phyloP scores from a whole-genome alignment of 2,329 filamentous ascomycete genomes.

The Orbilia quercus region DNA sequence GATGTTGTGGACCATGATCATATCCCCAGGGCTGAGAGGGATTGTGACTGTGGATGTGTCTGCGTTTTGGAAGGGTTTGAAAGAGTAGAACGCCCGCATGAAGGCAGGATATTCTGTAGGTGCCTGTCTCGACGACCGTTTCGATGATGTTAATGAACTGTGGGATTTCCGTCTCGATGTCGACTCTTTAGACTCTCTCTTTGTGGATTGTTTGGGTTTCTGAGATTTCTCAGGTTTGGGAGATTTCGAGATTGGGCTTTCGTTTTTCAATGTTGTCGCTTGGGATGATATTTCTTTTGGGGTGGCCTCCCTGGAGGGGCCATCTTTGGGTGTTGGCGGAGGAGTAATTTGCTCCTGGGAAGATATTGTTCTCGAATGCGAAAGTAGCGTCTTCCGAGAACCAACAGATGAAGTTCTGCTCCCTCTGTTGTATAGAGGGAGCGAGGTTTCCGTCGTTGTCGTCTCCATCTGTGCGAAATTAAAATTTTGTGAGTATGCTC shows the following conservation, averaged over 20 bases:
- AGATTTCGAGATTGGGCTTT: not conserved
- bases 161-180: slow-evolving; percentile 46
- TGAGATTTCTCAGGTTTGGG: not conserved
- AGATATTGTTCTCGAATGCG: slow-evolving; percentile 52
- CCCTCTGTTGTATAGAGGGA: slow-evolving; percentile 51
- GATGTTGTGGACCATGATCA: slow-evolving; percentile 93
- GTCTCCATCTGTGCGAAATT: slow-evolving; percentile 26
- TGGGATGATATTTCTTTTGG: slow-evolving; percentile 18
- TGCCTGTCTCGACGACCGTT: slow-evolving; percentile 30
- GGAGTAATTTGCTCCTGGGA: slow-evolving; percentile 54
- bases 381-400: slow-evolving; percentile 50
- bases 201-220: not conserved
- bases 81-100: slow-evolving; percentile 91
- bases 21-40: slow-evolving; percentile 87
- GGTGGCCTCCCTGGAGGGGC: slow-evolving; percentile 37
- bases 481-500: slow-evolving; percentile 35
- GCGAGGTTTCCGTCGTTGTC: slow-evolving; percentile 24
- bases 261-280: slow-evolving; percentile 13
- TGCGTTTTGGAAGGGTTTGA: slow-evolving; percentile 79
- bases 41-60: slow-evolving; percentile 84
- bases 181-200: no score
- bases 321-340: slow-evolving; percentile 54
- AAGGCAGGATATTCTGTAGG: slow-evolving; percentile 67
- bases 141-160: slow-evolving; percentile 28
- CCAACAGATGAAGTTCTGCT: slow-evolving; percentile 53